These are phyloP conservation scores for Carpinus fangiana DNA, from an alignment of 306 rosid genomes.

Conservation along the genomic window DNA sequence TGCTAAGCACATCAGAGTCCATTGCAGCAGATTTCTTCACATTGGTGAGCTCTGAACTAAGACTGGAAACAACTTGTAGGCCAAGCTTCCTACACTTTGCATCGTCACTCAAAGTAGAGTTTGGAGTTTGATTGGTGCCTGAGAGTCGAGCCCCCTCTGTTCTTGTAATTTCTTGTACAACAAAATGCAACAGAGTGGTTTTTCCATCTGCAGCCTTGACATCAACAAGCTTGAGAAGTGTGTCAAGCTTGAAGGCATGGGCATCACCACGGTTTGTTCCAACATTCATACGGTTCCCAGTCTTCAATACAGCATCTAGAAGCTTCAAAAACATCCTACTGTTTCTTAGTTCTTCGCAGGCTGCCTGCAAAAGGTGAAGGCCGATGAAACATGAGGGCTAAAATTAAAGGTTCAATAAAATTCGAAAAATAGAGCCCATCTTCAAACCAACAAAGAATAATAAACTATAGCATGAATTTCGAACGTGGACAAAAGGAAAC, in stretches of 20 bases:
- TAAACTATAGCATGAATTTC: not conserved
- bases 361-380: constrained; percentile 42
- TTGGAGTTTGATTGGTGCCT: constrained; percentile 41
- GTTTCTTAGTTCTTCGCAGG: constrained; percentile 89
- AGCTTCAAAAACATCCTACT: constrained; percentile 96
- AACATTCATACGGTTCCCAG: constrained; percentile 95
- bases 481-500: not conserved
- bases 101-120: constrained; percentile 52
- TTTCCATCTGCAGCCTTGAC: constrained; percentile 93
- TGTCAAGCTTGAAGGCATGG: constrained; percentile 95
- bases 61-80: constrained; percentile 76
- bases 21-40: constrained; percentile 94
- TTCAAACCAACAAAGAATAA: not conserved
- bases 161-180: constrained; percentile 92
- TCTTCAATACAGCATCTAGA: constrained; percentile 92
- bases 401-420: not conserved
- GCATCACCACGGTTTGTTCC: constrained; percentile 99
- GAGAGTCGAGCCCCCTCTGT: constrained; percentile 80
- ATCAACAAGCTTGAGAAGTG: constrained; percentile 92
- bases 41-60: constrained; percentile 74
- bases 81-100: constrained; percentile 80
- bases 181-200: constrained; percentile 90
- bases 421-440: not conserved
- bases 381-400: constrained; percentile 12
- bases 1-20: constrained; percentile 79